phyloP scores from a whole-genome alignment of 2,329 filamentous ascomycete genomes.

The Pseudocercospora pini-densiflorae region DNA sequence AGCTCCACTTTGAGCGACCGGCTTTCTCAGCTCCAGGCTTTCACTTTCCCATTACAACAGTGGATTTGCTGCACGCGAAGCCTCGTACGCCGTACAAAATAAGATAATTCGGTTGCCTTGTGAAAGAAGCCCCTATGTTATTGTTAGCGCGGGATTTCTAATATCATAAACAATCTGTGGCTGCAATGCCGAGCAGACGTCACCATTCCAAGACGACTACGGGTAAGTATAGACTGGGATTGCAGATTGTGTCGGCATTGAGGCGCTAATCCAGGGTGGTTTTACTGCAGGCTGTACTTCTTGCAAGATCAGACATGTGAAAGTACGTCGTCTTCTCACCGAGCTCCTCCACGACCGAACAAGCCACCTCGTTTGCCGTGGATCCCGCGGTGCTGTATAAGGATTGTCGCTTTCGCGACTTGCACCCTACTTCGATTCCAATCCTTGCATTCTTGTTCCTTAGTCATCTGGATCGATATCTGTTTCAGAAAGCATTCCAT shows the following conservation, averaged over 20 bases:
- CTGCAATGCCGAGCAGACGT: constrained; percentile 33
- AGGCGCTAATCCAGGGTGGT: not conserved
- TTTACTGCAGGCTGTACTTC: constrained; percentile 2
- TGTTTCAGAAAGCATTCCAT: not conserved
- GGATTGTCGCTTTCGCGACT: not conserved
- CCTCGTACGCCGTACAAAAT: constrained; percentile 20
- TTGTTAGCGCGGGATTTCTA: not conserved
- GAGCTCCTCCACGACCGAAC: not conserved
- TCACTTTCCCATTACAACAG: not conserved
- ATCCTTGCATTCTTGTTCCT: too few relatives aligned
- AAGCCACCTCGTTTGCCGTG: not conserved
- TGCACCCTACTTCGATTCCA: too few relatives aligned
- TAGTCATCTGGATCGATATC: not conserved
- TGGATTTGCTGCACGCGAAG: not conserved
- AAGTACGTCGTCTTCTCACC: constrained; percentile 26
- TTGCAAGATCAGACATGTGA: constrained; percentile 38
- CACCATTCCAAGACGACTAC: constrained; percentile 37
- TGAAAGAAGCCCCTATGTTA: not conserved
- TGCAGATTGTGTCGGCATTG: not conserved
- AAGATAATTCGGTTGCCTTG: not conserved
- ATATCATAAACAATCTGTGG: not conserved
- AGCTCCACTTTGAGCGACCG: not conserved
- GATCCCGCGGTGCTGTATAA: not conserved
- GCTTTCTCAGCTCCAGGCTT: not conserved
- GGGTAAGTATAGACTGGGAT: constrained; percentile 24